phyloP scores from a whole-genome alignment of 768 basidiomycete genomes.

The Sporobolomyces roseus region DNA sequence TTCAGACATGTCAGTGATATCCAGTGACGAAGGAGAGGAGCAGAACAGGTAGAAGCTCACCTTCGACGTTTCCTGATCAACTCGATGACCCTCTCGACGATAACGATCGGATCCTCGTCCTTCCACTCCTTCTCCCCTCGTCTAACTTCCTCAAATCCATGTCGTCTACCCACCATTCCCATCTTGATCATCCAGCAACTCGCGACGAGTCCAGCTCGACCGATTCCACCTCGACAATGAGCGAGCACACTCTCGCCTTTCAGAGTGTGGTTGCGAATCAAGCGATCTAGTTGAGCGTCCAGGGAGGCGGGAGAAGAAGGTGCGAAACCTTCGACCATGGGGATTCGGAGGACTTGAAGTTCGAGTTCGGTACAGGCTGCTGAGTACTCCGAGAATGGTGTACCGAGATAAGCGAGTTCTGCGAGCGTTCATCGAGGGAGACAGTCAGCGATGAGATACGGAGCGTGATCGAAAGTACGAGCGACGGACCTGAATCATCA shows the following conservation, averaged over 20 bases:
- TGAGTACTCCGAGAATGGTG: conserved; percentile 74
- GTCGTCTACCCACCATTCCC: conserved; percentile 59
- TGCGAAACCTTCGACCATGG: conserved; percentile 82
- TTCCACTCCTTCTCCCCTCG: conserved; percentile 16
- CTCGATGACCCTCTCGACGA: conserved; percentile 69
- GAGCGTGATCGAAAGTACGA: background rate
- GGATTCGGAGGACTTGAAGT: conserved; percentile 76
- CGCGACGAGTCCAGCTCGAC: conserved; percentile 84
- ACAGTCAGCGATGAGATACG: conserved; percentile 50
- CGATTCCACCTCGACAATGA: conserved; percentile 92
- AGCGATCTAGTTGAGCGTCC: conserved; percentile 62
- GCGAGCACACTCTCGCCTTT: conserved; percentile 68
- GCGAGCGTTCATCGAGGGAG: conserved; percentile 55
- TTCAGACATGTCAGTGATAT: background rate
- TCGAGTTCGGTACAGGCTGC: conserved; percentile 60
- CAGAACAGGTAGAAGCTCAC: background rate
- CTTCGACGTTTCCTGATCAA: conserved; percentile 66
- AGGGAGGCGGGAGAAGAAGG: conserved; percentile 61
- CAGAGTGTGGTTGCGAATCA: conserved; percentile 71
- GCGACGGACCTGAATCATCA: conserved; percentile 42
- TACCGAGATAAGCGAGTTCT: conserved; percentile 81
- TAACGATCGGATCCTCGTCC: conserved; percentile 57
- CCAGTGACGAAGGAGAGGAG: background rate
- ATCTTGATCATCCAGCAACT: conserved; percentile 89
- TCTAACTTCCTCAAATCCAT: conserved; percentile 42